phyloP scores from a whole-genome alignment of 2,329 filamentous ascomycete genomes.

The Coniochaeta sp. region DNA sequence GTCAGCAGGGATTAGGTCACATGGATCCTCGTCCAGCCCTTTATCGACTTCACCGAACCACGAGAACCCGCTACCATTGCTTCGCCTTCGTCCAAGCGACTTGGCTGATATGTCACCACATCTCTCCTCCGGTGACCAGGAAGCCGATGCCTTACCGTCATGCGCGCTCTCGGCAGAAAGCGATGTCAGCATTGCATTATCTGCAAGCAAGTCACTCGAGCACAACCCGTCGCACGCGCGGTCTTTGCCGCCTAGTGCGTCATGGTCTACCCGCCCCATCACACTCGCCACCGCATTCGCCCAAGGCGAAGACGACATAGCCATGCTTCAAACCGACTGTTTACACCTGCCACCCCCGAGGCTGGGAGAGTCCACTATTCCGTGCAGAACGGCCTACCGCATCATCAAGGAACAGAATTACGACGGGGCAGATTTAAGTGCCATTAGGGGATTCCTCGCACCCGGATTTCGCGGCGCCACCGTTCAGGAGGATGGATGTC shows the following conservation, averaged over 20 bases:
- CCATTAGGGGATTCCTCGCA: conserved; percentile 5
- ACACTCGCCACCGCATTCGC: background rate
- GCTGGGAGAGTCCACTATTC: conserved; percentile 19
- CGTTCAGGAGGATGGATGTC: conserved; percentile 5
- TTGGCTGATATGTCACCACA: background rate
- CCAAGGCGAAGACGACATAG: background rate
- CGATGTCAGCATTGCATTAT: background rate
- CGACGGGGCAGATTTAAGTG: conserved; percentile 13
- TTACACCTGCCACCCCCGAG: background rate
- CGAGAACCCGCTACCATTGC: background rate
- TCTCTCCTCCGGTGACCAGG: background rate
- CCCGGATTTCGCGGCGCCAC: conserved; percentile 7
- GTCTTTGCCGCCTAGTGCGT: background rate
- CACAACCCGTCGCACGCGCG: background rate
- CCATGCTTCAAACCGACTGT: background rate
- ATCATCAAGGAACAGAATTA: conserved; percentile 24
- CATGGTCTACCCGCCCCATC: background rate
- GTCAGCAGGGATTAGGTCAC: too few species aligned
- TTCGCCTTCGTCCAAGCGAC: background rate
- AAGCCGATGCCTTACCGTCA: too few species aligned
- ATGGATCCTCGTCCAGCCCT: too few species aligned
- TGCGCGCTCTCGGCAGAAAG: background rate
- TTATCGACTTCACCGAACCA: too few species aligned
- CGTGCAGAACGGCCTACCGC: conserved; percentile 22
- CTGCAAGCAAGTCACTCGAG: background rate